phyloP scores from a whole-genome alignment of 2,329 filamentous ascomycete species.

The Periconia digitata region DNA sequence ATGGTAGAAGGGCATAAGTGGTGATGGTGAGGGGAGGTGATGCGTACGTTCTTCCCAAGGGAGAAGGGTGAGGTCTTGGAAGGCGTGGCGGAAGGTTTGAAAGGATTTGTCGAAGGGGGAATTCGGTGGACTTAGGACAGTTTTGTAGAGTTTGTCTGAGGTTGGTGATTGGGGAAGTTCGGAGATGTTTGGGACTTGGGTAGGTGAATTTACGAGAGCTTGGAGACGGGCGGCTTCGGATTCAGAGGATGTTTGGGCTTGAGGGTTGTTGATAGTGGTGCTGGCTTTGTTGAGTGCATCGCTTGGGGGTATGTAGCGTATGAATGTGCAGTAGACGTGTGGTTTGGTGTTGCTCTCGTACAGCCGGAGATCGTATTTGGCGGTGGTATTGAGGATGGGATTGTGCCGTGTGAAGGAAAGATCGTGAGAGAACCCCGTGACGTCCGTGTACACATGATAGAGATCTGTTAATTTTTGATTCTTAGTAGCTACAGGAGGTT shows the following conservation, averaged over 20 bases:
- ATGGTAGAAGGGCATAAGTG: background rate
- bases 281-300: slow-evolving; percentile 6
- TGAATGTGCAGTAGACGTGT: slow-evolving; percentile 32
- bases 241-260: background rate
- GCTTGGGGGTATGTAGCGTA: slow-evolving; percentile 25
- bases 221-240: slow-evolving; percentile 14
- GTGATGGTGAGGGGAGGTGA: background rate
- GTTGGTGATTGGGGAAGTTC: slow-evolving; percentile 4
- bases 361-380: slow-evolving; percentile 52
- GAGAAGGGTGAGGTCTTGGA: slow-evolving; percentile 43
- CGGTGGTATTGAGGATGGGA: slow-evolving; percentile 52
- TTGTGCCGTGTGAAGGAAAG: slow-evolving; percentile 60
- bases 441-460: slow-evolving; percentile 67
- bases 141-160: slow-evolving; percentile 12
- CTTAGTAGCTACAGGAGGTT: slow-evolving; percentile 1
- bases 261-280: background rate
- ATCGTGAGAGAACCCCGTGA: slow-evolving; percentile 64
- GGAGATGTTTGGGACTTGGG: background rate
- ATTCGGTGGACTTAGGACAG: slow-evolving; percentile 32
- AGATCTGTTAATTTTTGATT: slow-evolving; percentile 37
- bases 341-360: slow-evolving; percentile 37
- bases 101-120: slow-evolving; percentile 38
- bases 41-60: slow-evolving; percentile 46
- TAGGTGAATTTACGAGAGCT: slow-evolving; percentile 2
- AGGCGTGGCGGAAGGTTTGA: slow-evolving; percentile 41